These are phyloP conservation scores for Gaeumannomyces sp. DNA, from an alignment of 2,329 filamentous ascomycete species.

Conservation along the genomic window DNA sequence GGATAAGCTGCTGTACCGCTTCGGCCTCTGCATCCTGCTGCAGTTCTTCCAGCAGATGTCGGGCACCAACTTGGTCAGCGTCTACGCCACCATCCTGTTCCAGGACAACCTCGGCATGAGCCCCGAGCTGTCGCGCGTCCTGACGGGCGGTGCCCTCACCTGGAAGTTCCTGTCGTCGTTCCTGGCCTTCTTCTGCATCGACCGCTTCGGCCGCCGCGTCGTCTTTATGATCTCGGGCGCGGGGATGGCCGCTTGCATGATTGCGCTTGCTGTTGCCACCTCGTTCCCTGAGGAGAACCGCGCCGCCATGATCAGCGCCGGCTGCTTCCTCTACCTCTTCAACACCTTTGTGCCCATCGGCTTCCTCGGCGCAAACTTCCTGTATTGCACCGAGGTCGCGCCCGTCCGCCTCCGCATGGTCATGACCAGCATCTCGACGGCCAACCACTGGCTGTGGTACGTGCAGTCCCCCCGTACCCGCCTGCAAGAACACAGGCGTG, in stretches of 20 bases:
- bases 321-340: constrained; percentile 52
- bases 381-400: constrained; percentile 53
- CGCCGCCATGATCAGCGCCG: constrained; percentile 41
- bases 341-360: constrained; percentile 55
- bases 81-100: constrained; percentile 37
- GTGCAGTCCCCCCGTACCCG: constrained; percentile 9
- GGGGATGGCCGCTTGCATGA: constrained; percentile 51
- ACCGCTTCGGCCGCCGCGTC: constrained; percentile 41
- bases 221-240: constrained; percentile 45
- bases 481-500: background rate
- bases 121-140: constrained; percentile 29
- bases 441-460: constrained; percentile 44
- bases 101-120: constrained; percentile 33
- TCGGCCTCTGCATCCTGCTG: constrained; percentile 41
- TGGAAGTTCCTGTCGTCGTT: constrained; percentile 49
- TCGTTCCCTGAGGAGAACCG: constrained; percentile 39
- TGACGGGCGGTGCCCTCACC: constrained; percentile 43
- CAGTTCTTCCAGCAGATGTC: constrained; percentile 46
- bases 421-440: constrained; percentile 50
- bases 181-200: constrained; percentile 42
- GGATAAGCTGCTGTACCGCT: constrained; percentile 44
- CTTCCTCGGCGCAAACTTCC: constrained; percentile 52
- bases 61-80: constrained; percentile 40
- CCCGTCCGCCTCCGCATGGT: constrained; percentile 44
- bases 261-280: constrained; percentile 44